Evolutionary conservation across 345 rosid species (phyloP).

Genomic region (Rhodomyrtus tomentosa): DNA sequence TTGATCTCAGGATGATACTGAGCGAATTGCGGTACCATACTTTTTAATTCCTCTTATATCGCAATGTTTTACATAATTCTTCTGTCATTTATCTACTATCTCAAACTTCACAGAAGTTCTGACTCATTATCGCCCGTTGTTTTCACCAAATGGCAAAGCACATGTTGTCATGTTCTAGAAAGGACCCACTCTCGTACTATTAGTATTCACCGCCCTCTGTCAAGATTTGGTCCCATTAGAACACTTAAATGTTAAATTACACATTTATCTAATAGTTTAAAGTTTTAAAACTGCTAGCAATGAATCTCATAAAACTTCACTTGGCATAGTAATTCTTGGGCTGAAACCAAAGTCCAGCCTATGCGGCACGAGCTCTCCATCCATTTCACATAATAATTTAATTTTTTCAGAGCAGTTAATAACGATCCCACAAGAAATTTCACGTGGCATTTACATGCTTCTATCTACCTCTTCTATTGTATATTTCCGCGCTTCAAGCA

Average conservation of each 20-base stretch:
- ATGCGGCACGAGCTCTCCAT: neutral
- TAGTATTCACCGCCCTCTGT: neutral
- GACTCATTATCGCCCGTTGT: neutral
- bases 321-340: fast-evolving
- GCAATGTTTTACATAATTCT: neutral
- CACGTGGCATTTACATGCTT: neutral
- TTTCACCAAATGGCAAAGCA: neutral
- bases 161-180: neutral
- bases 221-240: neutral
- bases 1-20: fast-evolving
- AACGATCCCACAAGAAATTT: neutral
- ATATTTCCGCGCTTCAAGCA: neutral
- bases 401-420: neutral
- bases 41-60: neutral
- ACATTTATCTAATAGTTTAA: neutral
- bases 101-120: neutral
- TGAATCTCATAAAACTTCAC: neutral
- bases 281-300: too few species aligned
- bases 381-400: neutral
- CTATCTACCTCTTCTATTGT: neutral
- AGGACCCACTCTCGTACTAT: neutral
- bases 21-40: neutral
- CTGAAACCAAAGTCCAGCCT: neutral
- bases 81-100: neutral
- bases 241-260: neutral